Base-by-base conservation (phyloP, 2,329 filamentous ascomycete species). In the Didymella pinodella region DNA sequence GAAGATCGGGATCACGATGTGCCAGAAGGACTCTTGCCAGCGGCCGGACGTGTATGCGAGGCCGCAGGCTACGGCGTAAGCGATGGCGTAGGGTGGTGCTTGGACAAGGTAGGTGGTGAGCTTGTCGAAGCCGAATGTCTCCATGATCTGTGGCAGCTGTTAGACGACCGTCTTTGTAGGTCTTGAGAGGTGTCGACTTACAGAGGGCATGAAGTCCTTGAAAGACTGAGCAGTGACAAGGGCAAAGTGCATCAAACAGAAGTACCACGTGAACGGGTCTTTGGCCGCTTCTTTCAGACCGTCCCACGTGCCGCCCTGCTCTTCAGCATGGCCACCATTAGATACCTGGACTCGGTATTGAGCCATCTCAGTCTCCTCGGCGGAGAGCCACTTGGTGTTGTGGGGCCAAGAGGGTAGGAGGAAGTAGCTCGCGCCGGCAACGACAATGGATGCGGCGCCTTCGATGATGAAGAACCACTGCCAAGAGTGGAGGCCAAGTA, bases 391-490 rank as follows among this genome's bases (percentile, higher is more conserved):
- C 3, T n/a, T 20, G 3, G 63, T 65, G 51, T 65, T 65, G 48
- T 61, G 47, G 11, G 60, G 60, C 47, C 48, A 65, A 1, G 0
- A 74, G 75, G 51, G 80, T 2, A 81, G 69, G 14, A 79, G 64
- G 22, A 77, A 75, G 40, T 67, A 79, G 1, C 75, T 72, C 2
- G 65, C 59, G 14, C 75, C 53, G 8, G 73, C 76, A 12, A 78
- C 69, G 1, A 74, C 38, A 46, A 79, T 75, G 0, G 84, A 86
- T 1, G 80, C 80, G 2, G 86, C 80, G 1, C 85, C 86, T 66
- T 88, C 86, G 79, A 81, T 78, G 59, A 81, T 74, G 59, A 82
- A 80, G 40, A 83, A 79, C 81, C 80, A 82, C 20, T 81, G 76
- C 80, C 66, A 68, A 2, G 65, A 45, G 31, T 59, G 69, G 34